Evolutionary conservation across 2,329 filamentous ascomycete species (phyloP).

Genomic region (Penicillium brevicompactum): DNA sequence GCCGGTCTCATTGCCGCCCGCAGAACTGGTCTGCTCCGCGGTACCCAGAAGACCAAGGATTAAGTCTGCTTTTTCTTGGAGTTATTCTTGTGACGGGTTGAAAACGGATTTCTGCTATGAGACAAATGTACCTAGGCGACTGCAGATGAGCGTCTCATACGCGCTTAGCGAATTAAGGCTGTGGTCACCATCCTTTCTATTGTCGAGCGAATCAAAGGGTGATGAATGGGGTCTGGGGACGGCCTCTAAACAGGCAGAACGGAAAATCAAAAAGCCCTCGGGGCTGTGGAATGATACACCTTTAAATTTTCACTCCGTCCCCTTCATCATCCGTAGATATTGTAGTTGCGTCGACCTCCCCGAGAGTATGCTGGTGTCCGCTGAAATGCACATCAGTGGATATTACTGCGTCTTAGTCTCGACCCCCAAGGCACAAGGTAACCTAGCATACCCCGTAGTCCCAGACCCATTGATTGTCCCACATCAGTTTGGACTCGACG

Average conservation of each 20-base stretch:
- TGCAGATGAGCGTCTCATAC: conserved; percentile 40
- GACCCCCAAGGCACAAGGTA: too few species aligned
- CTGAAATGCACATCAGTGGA: too few species aligned
- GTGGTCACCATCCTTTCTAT: conserved; percentile 40
- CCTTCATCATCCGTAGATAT: conserved; percentile 13
- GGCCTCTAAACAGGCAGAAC: conserved; percentile 29
- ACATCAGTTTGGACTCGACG: too few species aligned
- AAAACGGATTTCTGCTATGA: conserved; percentile 45
- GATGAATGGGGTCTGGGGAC: conserved; percentile 28
- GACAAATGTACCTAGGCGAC: conserved; percentile 46
- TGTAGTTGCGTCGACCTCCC: background rate
- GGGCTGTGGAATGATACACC: conserved; percentile 31
- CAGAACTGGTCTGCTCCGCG: conserved; percentile 99
- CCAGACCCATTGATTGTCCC: too few species aligned
- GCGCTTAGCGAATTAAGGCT: conserved; percentile 45
- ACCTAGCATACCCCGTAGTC: too few species aligned
- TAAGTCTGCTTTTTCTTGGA: conserved; percentile 65
- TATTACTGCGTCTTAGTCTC: too few species aligned
- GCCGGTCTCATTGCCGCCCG: conserved; percentile 99
- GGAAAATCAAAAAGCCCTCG: conserved; percentile 27
- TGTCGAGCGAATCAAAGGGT: conserved; percentile 33
- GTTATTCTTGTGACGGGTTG: conserved; percentile 56
- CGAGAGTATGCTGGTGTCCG: background rate
- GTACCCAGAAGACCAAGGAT: conserved; percentile 99
- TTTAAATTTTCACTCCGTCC: conserved; percentile 21